A percentile compares a stretch with the other conserved stretches of the same genome.
Conservation (phyloP, 1,139 yeast species). For the Magnusiomyces tetraspermus region DNA sequence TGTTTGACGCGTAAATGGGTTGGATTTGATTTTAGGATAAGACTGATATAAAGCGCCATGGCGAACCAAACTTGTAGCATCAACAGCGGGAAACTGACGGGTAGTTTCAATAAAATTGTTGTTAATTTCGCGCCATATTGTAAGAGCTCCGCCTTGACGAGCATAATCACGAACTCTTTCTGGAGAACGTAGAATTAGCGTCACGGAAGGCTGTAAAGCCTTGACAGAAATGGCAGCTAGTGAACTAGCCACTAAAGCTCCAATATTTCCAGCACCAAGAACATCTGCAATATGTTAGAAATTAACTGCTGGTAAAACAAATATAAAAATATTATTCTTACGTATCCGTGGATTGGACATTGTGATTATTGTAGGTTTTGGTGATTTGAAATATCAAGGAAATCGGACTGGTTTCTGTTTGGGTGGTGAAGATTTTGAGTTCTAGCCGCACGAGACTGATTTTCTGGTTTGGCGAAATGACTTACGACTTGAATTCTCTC, state of each 20-base stretch:
- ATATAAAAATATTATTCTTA: neutral
- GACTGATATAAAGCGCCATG: constrained; percentile 13
- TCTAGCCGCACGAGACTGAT: too few species aligned
- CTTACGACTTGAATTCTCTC: too few species aligned
- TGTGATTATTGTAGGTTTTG: neutral
- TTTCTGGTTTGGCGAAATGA: too few species aligned
- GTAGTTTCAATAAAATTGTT: constrained; percentile 11
- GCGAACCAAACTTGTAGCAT: constrained; percentile 8
- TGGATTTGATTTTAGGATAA: constrained; percentile 2
- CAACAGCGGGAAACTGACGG: constrained; percentile 12
- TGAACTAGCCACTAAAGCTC: constrained; percentile 32
- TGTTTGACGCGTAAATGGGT: neutral
- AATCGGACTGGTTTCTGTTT: too few species aligned
- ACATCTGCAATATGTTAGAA: constrained; percentile 18
- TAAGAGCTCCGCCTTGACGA: constrained; percentile 34
- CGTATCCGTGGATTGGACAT: neutral
- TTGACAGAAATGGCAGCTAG: constrained; percentile 24
- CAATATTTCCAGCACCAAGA: constrained; percentile 35
- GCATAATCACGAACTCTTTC: constrained; percentile 36
- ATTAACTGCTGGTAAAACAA: too few species aligned
- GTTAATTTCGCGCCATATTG: constrained; percentile 17
- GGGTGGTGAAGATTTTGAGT: too few species aligned
- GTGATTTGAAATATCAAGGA: too few species aligned
- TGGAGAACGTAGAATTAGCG: constrained; percentile 38
- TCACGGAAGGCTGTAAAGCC: constrained; percentile 32